phyloP scores from a whole-genome alignment of 148 eudicot genomes.

The Arctostaphylos glauca region DNA sequence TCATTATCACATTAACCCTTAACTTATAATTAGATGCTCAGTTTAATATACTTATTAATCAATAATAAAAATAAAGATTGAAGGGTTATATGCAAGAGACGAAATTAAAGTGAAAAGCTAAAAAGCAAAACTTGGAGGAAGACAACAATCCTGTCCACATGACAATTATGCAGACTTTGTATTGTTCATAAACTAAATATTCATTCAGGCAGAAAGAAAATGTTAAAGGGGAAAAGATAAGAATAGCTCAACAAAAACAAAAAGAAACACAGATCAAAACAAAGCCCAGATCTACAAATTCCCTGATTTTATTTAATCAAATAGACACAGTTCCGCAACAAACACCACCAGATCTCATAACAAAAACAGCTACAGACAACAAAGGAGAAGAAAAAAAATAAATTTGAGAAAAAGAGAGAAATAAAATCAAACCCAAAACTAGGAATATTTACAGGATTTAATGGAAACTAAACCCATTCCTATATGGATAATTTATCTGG shows the following conservation, averaged over 20 bases:
- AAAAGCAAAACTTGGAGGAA: not conserved
- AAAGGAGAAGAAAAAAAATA: not conserved
- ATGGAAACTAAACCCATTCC: not conserved
- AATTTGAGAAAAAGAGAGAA: not conserved
- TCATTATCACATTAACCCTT: too few species aligned
- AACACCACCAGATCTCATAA: not conserved
- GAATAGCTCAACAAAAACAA: not conserved
- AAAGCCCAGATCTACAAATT: conserved; percentile 5
- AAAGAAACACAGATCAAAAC: not conserved
- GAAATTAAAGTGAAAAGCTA: not conserved
- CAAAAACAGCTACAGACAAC: not conserved
- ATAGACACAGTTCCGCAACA: too few species aligned
- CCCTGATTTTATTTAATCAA: not conserved
- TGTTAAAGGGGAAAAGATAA: not conserved
- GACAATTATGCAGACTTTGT: not conserved
- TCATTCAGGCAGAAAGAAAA: not conserved
- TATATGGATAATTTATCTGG: conserved; percentile 12
- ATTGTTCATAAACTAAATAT: not conserved
- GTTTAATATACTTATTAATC: too few species aligned
- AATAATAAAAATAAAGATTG: too few species aligned
- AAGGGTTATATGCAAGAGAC: not conserved
- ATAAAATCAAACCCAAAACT: not conserved
- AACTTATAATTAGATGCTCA: too few species aligned
- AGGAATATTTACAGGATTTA: not conserved
- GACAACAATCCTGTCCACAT: not conserved